Conservation (phyloP, 208 protist species). For the Wallacemonas sp. region DNA sequence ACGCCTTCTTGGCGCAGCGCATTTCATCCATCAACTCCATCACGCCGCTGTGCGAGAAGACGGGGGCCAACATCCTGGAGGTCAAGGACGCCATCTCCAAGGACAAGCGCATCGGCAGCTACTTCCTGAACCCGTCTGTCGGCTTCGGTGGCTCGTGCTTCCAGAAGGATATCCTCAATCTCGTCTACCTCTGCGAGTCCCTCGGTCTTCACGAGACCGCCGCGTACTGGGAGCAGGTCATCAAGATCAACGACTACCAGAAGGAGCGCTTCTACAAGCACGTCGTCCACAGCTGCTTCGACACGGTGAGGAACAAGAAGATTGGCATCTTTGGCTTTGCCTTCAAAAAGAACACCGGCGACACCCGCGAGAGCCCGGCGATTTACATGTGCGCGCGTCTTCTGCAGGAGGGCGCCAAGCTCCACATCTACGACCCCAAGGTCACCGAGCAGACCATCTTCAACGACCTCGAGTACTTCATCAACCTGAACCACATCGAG, state of each 20-base stretch:
- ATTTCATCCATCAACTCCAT: constrained; percentile 98
- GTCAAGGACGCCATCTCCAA: constrained; percentile 74
- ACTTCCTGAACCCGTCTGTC: constrained; percentile 94
- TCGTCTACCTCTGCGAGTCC: constrained; percentile 95
- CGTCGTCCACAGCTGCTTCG: constrained; percentile 91
- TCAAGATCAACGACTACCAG: constrained; percentile 97
- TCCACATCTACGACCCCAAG: constrained; percentile 98
- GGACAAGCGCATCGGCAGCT: constrained; percentile 93
- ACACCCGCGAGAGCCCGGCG: constrained; percentile 94
- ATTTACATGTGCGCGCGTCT: constrained; percentile 90
- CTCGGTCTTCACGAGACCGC: constrained; percentile 93
- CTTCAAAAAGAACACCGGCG: constrained; percentile 98
- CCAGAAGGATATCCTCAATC: constrained; percentile 98
- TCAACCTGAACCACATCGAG: constrained; percentile 33
- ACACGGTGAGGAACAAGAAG: constrained; percentile 93
- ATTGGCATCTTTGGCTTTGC: constrained; percentile 96
- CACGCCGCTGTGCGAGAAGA: constrained; percentile 92
- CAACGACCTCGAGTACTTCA: constrained; percentile 69
- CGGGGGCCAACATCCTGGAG: constrained; percentile 86
- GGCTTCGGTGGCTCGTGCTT: constrained; percentile 97
- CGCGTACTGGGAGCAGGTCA: constrained; percentile 95
- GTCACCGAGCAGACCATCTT: constrained; percentile 56
- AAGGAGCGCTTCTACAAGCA: constrained; percentile 89
- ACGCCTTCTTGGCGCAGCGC: constrained; percentile 97
- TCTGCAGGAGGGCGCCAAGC: constrained; percentile 86